Base-by-base conservation (phyloP, 768 basidiomycete species). In the Psilocybe azurescens region DNA sequence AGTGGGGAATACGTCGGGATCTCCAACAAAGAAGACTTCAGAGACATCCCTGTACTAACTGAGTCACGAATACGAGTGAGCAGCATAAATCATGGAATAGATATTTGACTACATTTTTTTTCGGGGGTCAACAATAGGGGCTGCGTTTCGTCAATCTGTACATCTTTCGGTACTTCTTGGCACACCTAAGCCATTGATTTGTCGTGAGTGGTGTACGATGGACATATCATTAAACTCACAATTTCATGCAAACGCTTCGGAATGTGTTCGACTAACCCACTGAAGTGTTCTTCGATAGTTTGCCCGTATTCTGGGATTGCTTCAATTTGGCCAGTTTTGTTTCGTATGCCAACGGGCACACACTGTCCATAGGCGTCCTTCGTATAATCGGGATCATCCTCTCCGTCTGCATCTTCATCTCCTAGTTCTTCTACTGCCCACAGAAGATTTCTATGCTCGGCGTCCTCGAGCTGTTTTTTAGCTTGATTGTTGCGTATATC, bases 361-460 rank as follows among this genome's bases (percentile, higher is more conserved):
- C 74, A 78, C n/a, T 70, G 70, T 36, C 79, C 81, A 63, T 81
- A 78, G 4, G 75, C 64, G 52, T 72, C 72, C 41, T 58, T 63
- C 39, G 73, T 63, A 63, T 79, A 82, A 39, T 83, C 84, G 0
- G 79, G 77, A 65, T 88, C 86, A 28, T 83, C 83, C 54, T 90
- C 88, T 8, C 86, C 86, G 10, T 85, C 81, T 6, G 85, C 87
- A 69, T 91, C 89, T 13, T 70, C 66, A 18, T 73, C 79, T 41
- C 88, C 85, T 11, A 81, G 82, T 60, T 77, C 76, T 62, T 85
- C 85, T 6, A 74, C 81, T 20, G 84, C 80, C 91, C 91, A 94
- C 8, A 88, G 84, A 28, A 93, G 74, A 51, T 81, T 86, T 60
- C 93, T 82, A 10, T 77, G 72, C 32, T 79, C 69, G 1, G 91